Evolutionary conservation across 75 land plant genomes (phyloP).

Genomic region (Pseudotsuga menziesii): DNA sequence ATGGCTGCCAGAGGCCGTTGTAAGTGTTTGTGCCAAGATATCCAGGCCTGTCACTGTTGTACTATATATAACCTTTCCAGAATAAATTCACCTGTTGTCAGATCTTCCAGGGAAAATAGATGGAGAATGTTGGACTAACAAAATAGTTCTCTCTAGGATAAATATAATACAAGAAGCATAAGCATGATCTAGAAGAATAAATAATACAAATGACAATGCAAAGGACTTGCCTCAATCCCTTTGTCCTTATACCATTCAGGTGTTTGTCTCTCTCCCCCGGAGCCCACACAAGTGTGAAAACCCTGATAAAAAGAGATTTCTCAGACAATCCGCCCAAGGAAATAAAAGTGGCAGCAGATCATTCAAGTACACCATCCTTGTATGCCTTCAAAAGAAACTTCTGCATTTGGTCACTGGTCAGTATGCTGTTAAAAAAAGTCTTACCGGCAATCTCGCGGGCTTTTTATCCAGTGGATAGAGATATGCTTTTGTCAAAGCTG

Average conservation of each 20-base stretch:
- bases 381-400: background rate
- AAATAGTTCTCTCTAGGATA: background rate
- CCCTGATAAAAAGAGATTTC: constrained; percentile 32
- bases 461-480: constrained; percentile 74
- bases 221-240: constrained; percentile 74
- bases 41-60: constrained; percentile 69
- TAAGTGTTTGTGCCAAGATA: constrained; percentile 43
- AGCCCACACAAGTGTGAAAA: constrained; percentile 95
- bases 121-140: background rate
- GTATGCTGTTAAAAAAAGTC: background rate
- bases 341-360: background rate
- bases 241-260: constrained; percentile 90
- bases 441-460: constrained; percentile 87
- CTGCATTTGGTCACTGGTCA: too few species aligned
- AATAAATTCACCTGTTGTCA: background rate
- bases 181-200: constrained; percentile 2
- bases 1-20: constrained; percentile 66
- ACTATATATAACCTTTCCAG: constrained; percentile 56
- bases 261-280: constrained; percentile 83
- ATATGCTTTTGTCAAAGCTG: constrained; percentile 92
- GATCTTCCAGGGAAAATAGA: background rate
- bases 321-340: constrained; percentile 2
- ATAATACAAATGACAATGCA: background rate
- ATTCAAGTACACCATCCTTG: background rate
- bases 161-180: background rate